Conservation (phyloP, 208 protist species). For the Acanthamoeba polyphaga region DNA sequence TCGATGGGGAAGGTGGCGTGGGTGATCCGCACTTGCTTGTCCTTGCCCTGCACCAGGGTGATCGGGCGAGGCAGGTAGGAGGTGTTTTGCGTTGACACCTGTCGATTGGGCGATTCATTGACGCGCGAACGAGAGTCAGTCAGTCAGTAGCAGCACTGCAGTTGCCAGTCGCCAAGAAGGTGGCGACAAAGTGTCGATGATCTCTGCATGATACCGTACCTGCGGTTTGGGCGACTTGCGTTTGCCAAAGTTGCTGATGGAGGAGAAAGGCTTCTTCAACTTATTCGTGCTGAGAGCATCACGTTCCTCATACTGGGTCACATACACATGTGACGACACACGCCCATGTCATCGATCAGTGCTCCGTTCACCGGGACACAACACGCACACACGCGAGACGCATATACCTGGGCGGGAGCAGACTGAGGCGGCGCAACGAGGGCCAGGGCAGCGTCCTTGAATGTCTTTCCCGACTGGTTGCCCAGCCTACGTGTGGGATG, state of each 20-base stretch:
- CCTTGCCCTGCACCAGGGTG: not conserved
- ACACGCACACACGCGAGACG: too few relatives aligned
- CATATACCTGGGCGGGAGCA: not conserved
- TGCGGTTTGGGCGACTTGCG: not conserved
- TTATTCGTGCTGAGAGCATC: not conserved
- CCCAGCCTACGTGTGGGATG: not conserved
- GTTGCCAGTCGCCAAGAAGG: not conserved
- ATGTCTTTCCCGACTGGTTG: not conserved
- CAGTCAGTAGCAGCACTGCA: not conserved
- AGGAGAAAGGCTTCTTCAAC: not conserved
- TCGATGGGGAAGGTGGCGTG: constrained; percentile 37
- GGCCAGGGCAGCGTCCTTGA: constrained; percentile 14
- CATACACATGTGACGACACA: not conserved
- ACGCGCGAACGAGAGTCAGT: not conserved
- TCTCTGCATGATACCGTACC: not conserved
- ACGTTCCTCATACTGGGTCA: not conserved
- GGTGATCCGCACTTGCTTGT: constrained; percentile 14
- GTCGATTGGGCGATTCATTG: not conserved
- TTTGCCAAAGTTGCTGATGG: not conserved
- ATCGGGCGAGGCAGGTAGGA: constrained; percentile 4
- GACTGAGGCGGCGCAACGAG: not conserved
- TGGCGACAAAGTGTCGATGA: not conserved
- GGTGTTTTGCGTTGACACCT: constrained; percentile 23
- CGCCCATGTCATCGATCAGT: too few relatives aligned
- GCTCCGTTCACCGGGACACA: too few relatives aligned